Evolutionary conservation across 1,284 basidiomycete species (phyloP).

Genomic region (Ustilago esculenta): DNA sequence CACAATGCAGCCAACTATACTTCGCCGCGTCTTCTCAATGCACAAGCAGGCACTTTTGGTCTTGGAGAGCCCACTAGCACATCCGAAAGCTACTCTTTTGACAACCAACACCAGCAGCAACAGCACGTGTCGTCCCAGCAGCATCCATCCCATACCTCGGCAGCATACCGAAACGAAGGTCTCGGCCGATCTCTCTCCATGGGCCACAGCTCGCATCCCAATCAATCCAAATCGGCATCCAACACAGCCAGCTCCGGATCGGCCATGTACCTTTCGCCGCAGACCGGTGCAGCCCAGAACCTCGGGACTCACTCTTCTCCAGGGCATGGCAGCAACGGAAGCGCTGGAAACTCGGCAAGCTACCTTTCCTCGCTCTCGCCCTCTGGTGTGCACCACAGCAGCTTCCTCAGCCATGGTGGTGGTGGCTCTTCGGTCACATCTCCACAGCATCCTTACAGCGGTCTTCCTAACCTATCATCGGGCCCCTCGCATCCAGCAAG

Average conservation of each 20-base stretch:
- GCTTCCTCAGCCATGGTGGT: conserved; percentile 31
- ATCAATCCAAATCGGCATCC: conserved; percentile 24
- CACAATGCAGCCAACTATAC: conserved; percentile 18
- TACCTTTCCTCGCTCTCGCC: conserved; percentile 34
- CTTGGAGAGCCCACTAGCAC: conserved; percentile 10
- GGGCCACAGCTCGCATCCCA: conserved; percentile 37
- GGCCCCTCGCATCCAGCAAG: conserved; percentile 25
- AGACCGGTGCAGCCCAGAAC: conserved; percentile 15
- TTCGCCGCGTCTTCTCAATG: conserved; percentile 34
- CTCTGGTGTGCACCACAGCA: conserved; percentile 39
- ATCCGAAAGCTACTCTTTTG: conserved; percentile 31
- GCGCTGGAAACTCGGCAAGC: neutral
- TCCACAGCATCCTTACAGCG: conserved; percentile 29
- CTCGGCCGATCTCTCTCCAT: conserved; percentile 43
- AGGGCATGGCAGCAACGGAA: conserved; percentile 26
- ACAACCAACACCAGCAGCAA: conserved; percentile 21
- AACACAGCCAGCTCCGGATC: conserved; percentile 11
- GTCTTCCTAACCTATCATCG: conserved; percentile 29
- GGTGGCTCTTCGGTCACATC: conserved; percentile 12
- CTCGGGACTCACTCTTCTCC: conserved; percentile 20
- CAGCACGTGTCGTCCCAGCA: conserved; percentile 13
- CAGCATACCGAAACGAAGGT: conserved; percentile 29
- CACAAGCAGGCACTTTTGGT: conserved; percentile 18
- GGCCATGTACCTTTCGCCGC: conserved; percentile 45
- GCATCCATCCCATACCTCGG: conserved; percentile 12